These are phyloP conservation scores for Pistacia vera DNA, from an alignment of 345 rosid species.

Conservation along the genomic window DNA sequence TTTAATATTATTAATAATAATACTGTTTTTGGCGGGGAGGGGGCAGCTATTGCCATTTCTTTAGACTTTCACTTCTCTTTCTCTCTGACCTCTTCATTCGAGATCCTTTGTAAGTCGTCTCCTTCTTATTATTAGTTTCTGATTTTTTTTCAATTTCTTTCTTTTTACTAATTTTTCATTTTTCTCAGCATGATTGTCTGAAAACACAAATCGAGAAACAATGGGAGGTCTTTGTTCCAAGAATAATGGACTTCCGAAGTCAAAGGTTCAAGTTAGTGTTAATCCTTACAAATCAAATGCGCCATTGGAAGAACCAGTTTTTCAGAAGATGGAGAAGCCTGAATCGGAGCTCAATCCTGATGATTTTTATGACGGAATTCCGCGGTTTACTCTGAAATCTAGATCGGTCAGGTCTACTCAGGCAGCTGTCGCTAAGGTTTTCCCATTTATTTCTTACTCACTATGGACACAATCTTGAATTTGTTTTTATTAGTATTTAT, in stretches of 20 bases:
- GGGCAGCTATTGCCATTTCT: no score
- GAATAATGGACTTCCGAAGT: conserved; percentile 30
- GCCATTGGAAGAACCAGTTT: conserved; percentile 37
- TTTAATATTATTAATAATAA: no score
- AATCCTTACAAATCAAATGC: conserved; percentile 36
- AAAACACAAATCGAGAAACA: background rate
- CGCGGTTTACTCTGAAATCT: conserved; percentile 47
- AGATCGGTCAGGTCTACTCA: conserved; percentile 55
- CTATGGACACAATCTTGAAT: no score
- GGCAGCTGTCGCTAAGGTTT: conserved; percentile 63
- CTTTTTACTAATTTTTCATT: no score
- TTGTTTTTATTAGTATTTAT: no score
- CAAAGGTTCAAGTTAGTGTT: conserved; percentile 38
- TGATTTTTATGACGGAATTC: conserved; percentile 76
- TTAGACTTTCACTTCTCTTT: no score
- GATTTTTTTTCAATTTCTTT: no score
- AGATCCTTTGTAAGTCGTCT: no score
- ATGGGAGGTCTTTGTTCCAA: conserved; percentile 64
- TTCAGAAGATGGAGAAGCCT: conserved; percentile 26
- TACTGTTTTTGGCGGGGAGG: background rate
- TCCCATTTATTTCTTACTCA: background rate
- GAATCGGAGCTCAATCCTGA: conserved; percentile 22
- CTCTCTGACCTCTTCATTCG: no score
- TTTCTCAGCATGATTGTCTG: no score
- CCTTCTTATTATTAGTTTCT: background rate